Evolutionary conservation across 441 rosid genomes (phyloP), one percentile per base, ranked within the genome.

Genomic region (Biscutella laevigata): DNA sequence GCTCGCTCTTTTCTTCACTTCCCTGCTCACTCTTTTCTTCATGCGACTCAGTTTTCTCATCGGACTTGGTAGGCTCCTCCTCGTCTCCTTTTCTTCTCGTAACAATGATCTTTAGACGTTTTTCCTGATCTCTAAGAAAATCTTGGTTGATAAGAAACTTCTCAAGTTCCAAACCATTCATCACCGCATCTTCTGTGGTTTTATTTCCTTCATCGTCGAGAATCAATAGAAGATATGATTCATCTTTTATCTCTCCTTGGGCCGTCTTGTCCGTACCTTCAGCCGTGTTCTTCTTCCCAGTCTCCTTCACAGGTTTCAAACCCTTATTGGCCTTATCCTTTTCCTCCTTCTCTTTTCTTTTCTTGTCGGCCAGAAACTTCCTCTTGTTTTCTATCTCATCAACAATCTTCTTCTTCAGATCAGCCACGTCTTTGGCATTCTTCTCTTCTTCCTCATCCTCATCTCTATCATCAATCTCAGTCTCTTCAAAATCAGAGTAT

Each of bases 401-500:
- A 9, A 2, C 2, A 33, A 69, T 35, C n/a, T 19, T 39, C n/a
- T 29, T 13, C 58, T 62, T 61, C 59, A 59, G 2, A 1, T 57
- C 56, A 4, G 1, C 15, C 4, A 37, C 36, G 0, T 0, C 32
- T 0, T 36, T 4, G 1, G 16, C 9, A 15, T 25, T 38, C 51
- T 34, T 45, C 8, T 11, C 53, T 0, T 72, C 71, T 5, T 54
- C 65, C 34, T 66, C 59, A 1, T 66, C 66, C 2, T 66, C 65
- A 16, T 65, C 69, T 35, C 59, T 35, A 2, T 71, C 75, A 35
- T 42, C 74, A 1, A 69, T 53, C 52, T 71, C 73, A 40, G 56
- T 34, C 71, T 68, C 77, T 43, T 72, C 73, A 1, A 56, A 41
- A 38, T 40, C 42, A 2, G 71, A 69, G 13, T 57, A 45, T 0